Evolutionary conservation across 306 rosid species (phyloP).

Genomic region (Vicia sativa): DNA sequence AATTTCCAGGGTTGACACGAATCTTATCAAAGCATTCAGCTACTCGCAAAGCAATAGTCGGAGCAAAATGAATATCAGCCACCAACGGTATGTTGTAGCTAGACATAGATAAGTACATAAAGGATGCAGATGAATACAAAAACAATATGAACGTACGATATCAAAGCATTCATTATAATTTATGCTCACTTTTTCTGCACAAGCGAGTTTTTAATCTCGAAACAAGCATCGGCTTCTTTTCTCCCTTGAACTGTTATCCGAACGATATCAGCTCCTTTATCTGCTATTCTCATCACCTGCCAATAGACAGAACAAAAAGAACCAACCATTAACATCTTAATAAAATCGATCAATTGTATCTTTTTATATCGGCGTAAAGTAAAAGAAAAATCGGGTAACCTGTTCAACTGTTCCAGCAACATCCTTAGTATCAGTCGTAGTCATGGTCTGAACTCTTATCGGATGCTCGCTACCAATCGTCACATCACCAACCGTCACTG

Average conservation of each 20-base stretch:
- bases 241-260: conserved; percentile 97
- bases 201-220: conserved; percentile 86
- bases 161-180: conserved; percentile 23
- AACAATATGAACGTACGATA: background rate
- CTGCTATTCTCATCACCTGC: conserved; percentile 95
- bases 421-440: conserved; percentile 94
- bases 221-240: conserved; percentile 98
- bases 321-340: conserved; percentile 15
- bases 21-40: conserved; percentile 94
- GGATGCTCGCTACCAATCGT: conserved; percentile 94
- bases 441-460: conserved; percentile 98
- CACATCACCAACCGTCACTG: conserved; percentile 94
- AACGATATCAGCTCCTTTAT: conserved; percentile 90
- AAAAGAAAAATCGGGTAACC: conserved; percentile 51
- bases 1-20: conserved; percentile 94
- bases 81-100: conserved; percentile 85
- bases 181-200: conserved; percentile 86
- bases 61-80: conserved; percentile 95
- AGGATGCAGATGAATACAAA: conserved; percentile 25
- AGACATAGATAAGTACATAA: conserved; percentile 43
- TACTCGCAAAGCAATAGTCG: conserved; percentile 78
- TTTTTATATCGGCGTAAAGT: conserved; percentile 4
- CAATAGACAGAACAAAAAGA: conserved; percentile 33
- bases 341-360: background rate
- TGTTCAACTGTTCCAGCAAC: conserved; percentile 91